These are phyloP conservation scores for Plenodomus biglobosus DNA, from an alignment of 2,329 filamentous ascomycete species.

Conservation along the genomic window DNA sequence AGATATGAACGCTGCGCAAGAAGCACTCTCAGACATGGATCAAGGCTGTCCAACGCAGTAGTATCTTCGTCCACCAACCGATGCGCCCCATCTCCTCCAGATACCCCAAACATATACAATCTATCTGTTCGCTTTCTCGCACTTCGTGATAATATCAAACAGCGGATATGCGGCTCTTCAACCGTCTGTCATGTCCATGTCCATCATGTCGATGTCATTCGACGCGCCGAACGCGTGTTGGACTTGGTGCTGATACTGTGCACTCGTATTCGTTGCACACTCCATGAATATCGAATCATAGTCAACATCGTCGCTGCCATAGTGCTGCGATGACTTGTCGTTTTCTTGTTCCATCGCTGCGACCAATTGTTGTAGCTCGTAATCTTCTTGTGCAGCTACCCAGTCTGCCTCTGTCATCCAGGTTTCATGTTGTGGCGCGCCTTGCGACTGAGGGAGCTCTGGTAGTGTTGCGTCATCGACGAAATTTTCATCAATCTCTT, in stretches of 20 bases:
- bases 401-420: conserved; percentile 44
- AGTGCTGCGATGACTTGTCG: conserved; percentile 32
- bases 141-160: not conserved
- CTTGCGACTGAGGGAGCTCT: conserved; percentile 1
- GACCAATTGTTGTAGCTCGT: conserved; percentile 50
- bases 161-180: conserved; percentile 7
- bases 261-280: conserved; percentile 50
- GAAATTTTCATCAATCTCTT: conserved; percentile 27
- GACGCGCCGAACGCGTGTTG: conserved; percentile 3
- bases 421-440: conserved; percentile 11
- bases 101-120: conserved; percentile 26
- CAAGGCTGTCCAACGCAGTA: conserved; percentile 65
- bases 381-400: conserved; percentile 47
- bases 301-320: conserved; percentile 61
- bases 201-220: conserved; percentile 38
- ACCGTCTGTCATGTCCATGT: conserved; percentile 38
- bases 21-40: conserved; percentile 59
- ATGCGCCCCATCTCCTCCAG: conserved; percentile 9
- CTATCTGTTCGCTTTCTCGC: not conserved
- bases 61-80: conserved; percentile 12
- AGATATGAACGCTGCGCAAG: conserved; percentile 81
- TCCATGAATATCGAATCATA: conserved; percentile 68
- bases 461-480: conserved; percentile 15
- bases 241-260: conserved; percentile 42
- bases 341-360: conserved; percentile 45